Evolutionary conservation across 495 filamentous ascomycete genomes (phyloP), one percentile per base, ranked within the genome.

Genomic region (Annulohypoxylon stygium): DNA sequence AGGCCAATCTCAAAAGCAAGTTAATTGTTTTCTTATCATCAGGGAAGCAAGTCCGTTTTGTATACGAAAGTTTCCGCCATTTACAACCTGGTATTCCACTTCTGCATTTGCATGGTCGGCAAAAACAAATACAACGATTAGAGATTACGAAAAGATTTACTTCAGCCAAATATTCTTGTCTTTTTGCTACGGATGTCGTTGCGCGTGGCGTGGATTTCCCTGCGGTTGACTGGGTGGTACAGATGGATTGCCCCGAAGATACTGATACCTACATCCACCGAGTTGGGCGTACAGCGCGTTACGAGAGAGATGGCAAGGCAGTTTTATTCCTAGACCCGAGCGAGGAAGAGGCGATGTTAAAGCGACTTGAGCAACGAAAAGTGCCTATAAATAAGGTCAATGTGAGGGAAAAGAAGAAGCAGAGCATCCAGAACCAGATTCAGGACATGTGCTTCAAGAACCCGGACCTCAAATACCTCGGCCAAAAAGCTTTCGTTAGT

Each of bases 231-330:
- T 99, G 96, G 94, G 96, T 99, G 9, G 90, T 98, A 51, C 96
- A 99, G 76, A 81, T 93, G 30, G 96, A 99, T 79, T 97, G 93
- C 69, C 96, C 96, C 0, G 96, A 99, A 81, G 96, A 99, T 80
- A 92, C 92, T 0, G 96, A 97, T 70, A 98, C 96, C 0, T 99
- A 99, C 70, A 99, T 99, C 70, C 96, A 99, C 79, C 90, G 96
- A 59, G 97, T 98, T 11, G 96, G 96, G 14, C 90, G 96, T 14
- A 99, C 96, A 25, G 96, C 96, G 2, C 89, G 96, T n/a, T 97
- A 94, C 78, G 93, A 98, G 70, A 91, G 91, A 66, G 87, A 92
- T 43, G 96, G 96, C 5, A 88, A 91, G 37, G 95, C 96, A 0
- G 93, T 98, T 4, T 80, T 99, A 4, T 97, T 99, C 81, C 84